Percentiles rank a stretch among this genome's conserved stretches.
phyloP scores from a whole-genome alignment of 2,329 filamentous ascomycete genomes.

The Fonsecaea erecta region DNA sequence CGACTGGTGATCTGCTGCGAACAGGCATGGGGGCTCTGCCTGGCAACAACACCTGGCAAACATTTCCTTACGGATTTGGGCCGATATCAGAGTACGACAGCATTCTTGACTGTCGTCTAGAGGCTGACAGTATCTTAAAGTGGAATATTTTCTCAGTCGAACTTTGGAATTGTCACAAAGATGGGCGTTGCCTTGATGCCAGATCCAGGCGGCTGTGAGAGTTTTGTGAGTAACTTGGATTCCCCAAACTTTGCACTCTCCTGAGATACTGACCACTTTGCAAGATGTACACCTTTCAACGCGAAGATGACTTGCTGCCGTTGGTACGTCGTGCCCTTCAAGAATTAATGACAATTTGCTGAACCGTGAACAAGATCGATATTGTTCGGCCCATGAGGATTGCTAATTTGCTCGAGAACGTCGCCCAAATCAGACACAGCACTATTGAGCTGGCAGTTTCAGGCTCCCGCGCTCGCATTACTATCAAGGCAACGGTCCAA shows the following conservation, averaged over 20 bases:
- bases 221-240: neutral
- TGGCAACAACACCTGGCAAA: slow-evolving; percentile 42
- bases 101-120: neutral
- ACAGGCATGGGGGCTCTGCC: slow-evolving; percentile 49
- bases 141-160: slow-evolving; percentile 40
- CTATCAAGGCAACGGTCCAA: slow-evolving; percentile 36
- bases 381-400: slow-evolving; percentile 44
- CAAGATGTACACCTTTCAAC: slow-evolving; percentile 53
- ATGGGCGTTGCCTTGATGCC: slow-evolving; percentile 61
- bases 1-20: slow-evolving; percentile 45
- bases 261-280: slow-evolving; percentile 47
- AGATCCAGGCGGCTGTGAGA: slow-evolving; percentile 34
- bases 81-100: slow-evolving; percentile 42
- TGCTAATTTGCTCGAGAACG: slow-evolving; percentile 40
- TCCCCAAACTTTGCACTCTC: neutral
- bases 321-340: slow-evolving; percentile 32
- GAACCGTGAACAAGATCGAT: slow-evolving; percentile 37
- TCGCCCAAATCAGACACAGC: slow-evolving; percentile 41
- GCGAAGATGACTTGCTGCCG: slow-evolving; percentile 45
- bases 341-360: neutral
- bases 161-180: slow-evolving; percentile 50
- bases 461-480: slow-evolving; percentile 38
- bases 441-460: slow-evolving; percentile 42
- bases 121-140: neutral
- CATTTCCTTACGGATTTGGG: slow-evolving; percentile 41